Percentiles rank a stretch among this genome's conserved stretches.
Evolutionary conservation across 2,329 filamentous ascomycete species (phyloP).

Genomic region (Ustilaginoidea virens): DNA sequence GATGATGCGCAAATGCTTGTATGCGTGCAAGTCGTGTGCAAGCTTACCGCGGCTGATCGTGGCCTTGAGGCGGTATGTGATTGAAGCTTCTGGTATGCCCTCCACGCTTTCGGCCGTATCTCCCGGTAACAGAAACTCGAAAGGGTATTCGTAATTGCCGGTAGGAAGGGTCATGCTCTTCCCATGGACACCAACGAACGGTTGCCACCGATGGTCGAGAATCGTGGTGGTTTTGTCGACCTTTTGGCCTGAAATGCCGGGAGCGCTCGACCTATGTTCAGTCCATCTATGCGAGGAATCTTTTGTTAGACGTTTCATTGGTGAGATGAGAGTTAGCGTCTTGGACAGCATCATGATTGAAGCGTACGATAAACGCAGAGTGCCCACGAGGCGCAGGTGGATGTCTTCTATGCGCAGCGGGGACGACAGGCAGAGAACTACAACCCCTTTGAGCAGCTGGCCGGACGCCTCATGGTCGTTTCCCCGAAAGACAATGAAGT

Average conservation of each 20-base stretch:
- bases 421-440: slow-evolving; percentile 58
- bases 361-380: slow-evolving; percentile 47
- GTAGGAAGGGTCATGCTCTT: slow-evolving; percentile 45
- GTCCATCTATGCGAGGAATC: slow-evolving; percentile 26
- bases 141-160: slow-evolving; percentile 75
- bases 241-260: slow-evolving; percentile 41
- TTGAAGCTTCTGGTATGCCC: slow-evolving; percentile 69
- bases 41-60: slow-evolving; percentile 78
- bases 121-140: slow-evolving; percentile 59
- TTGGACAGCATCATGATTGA: slow-evolving; percentile 1
- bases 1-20: slow-evolving; percentile 65
- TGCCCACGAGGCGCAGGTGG: slow-evolving; percentile 54
- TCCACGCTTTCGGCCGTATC: slow-evolving; percentile 75
- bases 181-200: slow-evolving; percentile 43
- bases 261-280: slow-evolving; percentile 36
- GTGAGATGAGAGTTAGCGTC: slow-evolving; percentile 1
- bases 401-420: slow-evolving; percentile 59
- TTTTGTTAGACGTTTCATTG: slow-evolving; percentile 5
- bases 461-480: slow-evolving; percentile 60
- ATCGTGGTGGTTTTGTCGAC: slow-evolving; percentile 44
- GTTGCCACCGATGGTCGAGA: slow-evolving; percentile 53
- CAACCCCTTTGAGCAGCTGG: slow-evolving; percentile 55
- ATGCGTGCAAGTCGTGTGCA: slow-evolving; percentile 68
- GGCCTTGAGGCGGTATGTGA: slow-evolving; percentile 84
- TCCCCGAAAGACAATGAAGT: slow-evolving; percentile 67